Evolutionary conservation across 257 asterid species (phyloP).

Genomic region (Primulina tabacum): DNA sequence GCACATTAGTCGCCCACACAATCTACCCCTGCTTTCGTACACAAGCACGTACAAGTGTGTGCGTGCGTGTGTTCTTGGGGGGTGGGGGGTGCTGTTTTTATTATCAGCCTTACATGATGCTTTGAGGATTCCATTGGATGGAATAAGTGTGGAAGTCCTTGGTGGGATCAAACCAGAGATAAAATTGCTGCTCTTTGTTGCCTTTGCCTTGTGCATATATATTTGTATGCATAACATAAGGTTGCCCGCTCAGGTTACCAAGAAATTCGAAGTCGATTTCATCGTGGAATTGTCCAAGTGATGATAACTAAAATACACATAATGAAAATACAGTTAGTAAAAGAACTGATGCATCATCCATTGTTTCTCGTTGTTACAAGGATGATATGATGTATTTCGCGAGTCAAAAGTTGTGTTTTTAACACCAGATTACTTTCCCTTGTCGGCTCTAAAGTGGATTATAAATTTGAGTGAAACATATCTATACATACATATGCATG

Average conservation of each 20-base stretch:
- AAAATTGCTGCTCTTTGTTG: constrained; percentile 44
- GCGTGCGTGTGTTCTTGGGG: background rate
- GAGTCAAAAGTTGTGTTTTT: too few species aligned
- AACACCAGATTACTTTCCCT: too few species aligned
- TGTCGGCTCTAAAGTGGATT: too few species aligned
- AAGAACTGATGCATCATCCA: background rate
- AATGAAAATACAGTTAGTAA: background rate
- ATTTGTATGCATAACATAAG: constrained; percentile 54
- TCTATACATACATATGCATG: background rate
- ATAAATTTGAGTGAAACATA: too few species aligned
- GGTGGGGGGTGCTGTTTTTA: too few species aligned
- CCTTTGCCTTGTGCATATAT: constrained; percentile 52
- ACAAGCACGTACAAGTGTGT: background rate
- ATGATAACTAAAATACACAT: constrained; percentile 36
- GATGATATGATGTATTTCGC: too few species aligned
- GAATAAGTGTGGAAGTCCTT: constrained; percentile 58
- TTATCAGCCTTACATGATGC: constrained; percentile 40
- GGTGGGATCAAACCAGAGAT: constrained; percentile 61
- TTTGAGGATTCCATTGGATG: constrained; percentile 55
- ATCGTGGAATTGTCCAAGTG: constrained; percentile 44
- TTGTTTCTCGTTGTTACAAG: too few species aligned
- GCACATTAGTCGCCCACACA: background rate
- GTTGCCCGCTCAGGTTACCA: constrained; percentile 52
- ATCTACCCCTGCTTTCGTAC: background rate
- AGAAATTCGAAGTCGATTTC: constrained; percentile 62